Evolutionary conservation across 139 green algal species (phyloP), one percentile per base, ranked within the genome.

Genomic region (Chlorella sp.): DNA sequence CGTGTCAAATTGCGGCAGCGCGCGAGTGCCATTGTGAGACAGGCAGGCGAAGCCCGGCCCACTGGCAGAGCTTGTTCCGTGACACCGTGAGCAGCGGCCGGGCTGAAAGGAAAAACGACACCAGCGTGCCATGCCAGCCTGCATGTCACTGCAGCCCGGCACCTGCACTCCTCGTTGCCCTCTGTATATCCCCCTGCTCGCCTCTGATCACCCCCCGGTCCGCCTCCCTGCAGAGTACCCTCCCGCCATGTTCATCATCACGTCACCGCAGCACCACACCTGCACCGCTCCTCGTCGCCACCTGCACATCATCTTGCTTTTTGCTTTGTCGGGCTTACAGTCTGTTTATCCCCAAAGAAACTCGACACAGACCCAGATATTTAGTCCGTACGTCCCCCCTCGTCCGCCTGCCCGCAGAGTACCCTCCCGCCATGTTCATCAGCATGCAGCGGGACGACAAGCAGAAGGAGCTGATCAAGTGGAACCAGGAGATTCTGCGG

Each of bases 151-250:
- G 48, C 48, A 57, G 9, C 48, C 5, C 9, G 34, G 21, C 77
- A 60, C 77, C 36, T 61, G 36, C 77, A 32, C 36, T 3, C 5
- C 34, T 37, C 21, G 77, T 83, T 80, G 73, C 73, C 1, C 18
- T 22, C 15, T 9, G n/a, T 28, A n/a, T 40, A n/a, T 21, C 73
- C n/a, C 73, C 30, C 73, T n/a, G 73, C 73, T 80, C 73, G 34
- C 73, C 73, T 39, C 24, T 78, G 28, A 36, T 40, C 71, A n/a
- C n/a, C n/a, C n/a, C n/a, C n/a, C n/a, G n/a, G n/a, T n/a, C n/a
- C n/a, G n/a, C n/a, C n/a, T n/a, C n/a, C 14, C 60, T 88, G 84
- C 84, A 88, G 84, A 80, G 39, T 88, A 88, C 68, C 84, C 84
- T 66, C 84, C 84, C 40, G 37, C 84, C 40, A n/a, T 88, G 34